Base-by-base conservation (phyloP, 2,329 filamentous ascomycete genomes). In the Aspergillus terreus region DNA sequence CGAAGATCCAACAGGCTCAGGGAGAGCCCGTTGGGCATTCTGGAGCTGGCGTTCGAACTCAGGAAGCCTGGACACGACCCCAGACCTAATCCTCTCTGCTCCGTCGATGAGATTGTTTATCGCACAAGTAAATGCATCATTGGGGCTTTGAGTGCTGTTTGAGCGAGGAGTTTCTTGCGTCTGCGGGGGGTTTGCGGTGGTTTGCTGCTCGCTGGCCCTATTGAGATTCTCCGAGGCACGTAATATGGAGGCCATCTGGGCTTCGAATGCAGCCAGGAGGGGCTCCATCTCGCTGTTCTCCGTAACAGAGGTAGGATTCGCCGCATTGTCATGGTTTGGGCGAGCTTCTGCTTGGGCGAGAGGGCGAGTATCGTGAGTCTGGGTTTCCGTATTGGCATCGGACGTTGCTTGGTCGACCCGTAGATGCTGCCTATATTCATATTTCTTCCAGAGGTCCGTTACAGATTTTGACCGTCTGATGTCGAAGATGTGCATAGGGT, bases 401-500 rank as follows among this genome's bases (percentile, higher is more conserved):
- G 46, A 45, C 6, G 46, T 23, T 21, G 50, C 42, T 35, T 47
- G 32, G 6, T 36, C 33, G 36, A 46, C 45, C 35, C 33, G 30
- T 4, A 17, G 21, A 4, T 42, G 41, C 25, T 54, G 43, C 14
- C 55, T 54, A 27, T 44, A 50, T 47, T 69, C 65, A 50, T 64
- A 70, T 30, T 56, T 57, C 50, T 65, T 69, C 72, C 73, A 76
- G 30, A 71, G 52, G 43, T 72, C 64, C 5, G 66, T 65, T 11
- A 72, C 63, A 7, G 71, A 71, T 40, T 67, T 68, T 35, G 71
- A 68, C 46, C 70, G 69, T 51, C 64, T 65, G 50, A 77, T 75
- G 56, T 77, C 74, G 58, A 78, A 78, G 43, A 76, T 62, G 59
- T 78, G 75, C 63, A 76, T 72, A 17, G 68, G 62, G 23, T 52